Conservation (phyloP, 2,329 filamentous ascomycete species). For the Ophiostoma tasmaniense region DNA sequence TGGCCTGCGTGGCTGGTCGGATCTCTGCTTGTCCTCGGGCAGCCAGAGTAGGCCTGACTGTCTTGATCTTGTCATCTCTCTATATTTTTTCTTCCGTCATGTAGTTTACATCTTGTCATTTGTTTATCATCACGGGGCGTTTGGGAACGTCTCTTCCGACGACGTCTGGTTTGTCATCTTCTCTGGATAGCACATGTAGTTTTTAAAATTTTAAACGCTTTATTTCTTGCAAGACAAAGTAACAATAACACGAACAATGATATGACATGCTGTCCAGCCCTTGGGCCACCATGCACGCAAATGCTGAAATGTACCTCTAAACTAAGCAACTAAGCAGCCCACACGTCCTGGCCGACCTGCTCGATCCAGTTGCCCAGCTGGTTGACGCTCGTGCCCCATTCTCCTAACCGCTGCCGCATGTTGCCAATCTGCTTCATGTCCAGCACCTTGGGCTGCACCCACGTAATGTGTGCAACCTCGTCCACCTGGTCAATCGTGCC, state of each 20-base stretch:
- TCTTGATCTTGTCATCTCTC: neutral
- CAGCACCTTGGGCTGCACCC: conserved; percentile 97
- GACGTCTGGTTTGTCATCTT: neutral
- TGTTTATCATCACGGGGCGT: neutral
- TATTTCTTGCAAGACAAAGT: neutral
- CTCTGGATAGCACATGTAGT: neutral
- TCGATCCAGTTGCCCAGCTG: conserved; percentile 97
- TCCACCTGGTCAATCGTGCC: conserved; percentile 96
- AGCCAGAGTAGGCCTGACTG: conserved; percentile 14
- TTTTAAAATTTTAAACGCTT: neutral
- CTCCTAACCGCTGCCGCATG: conserved; percentile 78
- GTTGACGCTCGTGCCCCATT: conserved; percentile 96
- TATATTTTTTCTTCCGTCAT: neutral
- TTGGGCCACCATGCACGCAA: neutral
- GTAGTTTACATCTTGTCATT: too few relatives aligned
- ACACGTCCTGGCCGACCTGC: conserved; percentile 85
- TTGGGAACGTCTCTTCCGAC: neutral
- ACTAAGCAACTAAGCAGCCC: conserved; percentile 67
- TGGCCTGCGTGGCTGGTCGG: conserved; percentile 83
- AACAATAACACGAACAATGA: neutral
- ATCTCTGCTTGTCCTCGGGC: conserved; percentile 44
- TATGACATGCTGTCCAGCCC: neutral
- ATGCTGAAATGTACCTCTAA: conserved; percentile 2
- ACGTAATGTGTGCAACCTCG: conserved; percentile 88
- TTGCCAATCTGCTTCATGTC: conserved; percentile 91